Conservation (phyloP, 75 land plant genomes). For the Isoetes taiwanensis region DNA sequence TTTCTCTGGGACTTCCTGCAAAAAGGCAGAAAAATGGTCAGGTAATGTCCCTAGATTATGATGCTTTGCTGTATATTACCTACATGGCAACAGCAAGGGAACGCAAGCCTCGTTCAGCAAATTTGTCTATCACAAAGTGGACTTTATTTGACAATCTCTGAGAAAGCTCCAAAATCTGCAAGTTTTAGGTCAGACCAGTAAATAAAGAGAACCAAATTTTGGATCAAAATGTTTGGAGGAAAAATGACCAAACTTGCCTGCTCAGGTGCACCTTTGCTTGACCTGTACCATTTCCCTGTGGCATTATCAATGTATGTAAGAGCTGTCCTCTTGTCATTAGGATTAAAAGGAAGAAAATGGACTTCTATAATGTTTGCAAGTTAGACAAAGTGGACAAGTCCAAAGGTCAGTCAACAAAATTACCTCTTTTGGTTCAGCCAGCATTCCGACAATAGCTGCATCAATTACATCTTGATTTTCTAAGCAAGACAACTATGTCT, state of each 20-base stretch:
- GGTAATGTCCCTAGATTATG: no score
- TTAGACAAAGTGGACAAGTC: no score
- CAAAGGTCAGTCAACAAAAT: no score
- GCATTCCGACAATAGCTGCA: constrained; percentile 63
- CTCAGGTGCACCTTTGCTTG: constrained; percentile 87
- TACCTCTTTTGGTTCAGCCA: constrained; percentile 83
- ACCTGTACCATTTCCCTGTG: constrained; percentile 51
- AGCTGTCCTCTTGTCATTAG: constrained; percentile 80
- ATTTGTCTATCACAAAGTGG: constrained; percentile 38
- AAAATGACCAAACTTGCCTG: constrained; percentile 31
- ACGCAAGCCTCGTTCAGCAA: constrained; percentile 44
- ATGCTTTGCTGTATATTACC: no score
- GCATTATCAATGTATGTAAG: constrained; percentile 55
- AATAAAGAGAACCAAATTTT: no score
- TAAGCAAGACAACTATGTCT: constrained; percentile 42
- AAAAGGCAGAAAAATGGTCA: no score
- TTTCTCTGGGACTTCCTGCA: no score
- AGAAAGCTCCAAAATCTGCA: constrained; percentile 38
- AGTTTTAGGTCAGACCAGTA: no score
- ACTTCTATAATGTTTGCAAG: constrained; percentile 54
- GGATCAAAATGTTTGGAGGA: no score
- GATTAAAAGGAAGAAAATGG: constrained; percentile 85
- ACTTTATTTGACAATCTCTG: constrained; percentile 31
- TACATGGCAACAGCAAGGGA: constrained; percentile 41
- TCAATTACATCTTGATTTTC: constrained; percentile 92